phyloP scores from a whole-genome alignment of 2,329 filamentous ascomycete genomes.

The Fusarium buharicum region DNA sequence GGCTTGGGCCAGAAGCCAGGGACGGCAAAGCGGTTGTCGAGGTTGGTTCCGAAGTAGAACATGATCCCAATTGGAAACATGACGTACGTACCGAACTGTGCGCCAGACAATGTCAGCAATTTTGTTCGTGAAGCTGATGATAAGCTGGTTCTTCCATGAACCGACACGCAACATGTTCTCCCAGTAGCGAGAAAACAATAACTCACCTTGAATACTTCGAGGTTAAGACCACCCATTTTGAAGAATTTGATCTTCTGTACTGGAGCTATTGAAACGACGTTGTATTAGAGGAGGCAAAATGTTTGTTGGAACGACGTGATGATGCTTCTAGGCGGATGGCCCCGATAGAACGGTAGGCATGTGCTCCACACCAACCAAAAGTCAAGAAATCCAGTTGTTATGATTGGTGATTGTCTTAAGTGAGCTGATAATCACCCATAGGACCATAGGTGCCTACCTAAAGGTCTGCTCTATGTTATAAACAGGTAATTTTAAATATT shows the following conservation, averaged over 20 bases:
- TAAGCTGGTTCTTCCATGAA: background rate
- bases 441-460: too few relatives aligned
- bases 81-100: constrained; percentile 96
- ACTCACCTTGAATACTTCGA: constrained; percentile 92
- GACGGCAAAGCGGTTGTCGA: constrained; percentile 89
- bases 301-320: constrained; percentile 28
- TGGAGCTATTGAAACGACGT: constrained; percentile 16
- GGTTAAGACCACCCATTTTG: constrained; percentile 80
- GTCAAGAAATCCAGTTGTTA: constrained; percentile 6
- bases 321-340: constrained; percentile 35
- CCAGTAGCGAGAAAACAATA: background rate
- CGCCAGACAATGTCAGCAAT: constrained; percentile 11
- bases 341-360: constrained; percentile 38
- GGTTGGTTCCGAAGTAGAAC: constrained; percentile 99
- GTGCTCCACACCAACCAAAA: constrained; percentile 19
- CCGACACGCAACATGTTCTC: background rate
- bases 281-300: constrained; percentile 32
- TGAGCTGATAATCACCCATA: constrained; percentile 8
- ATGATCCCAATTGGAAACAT: constrained; percentile 99
- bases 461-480: background rate
- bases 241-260: constrained; percentile 10
- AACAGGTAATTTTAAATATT: too few relatives aligned
- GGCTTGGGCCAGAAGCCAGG: constrained; percentile 93
- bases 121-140: background rate
- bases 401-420: constrained; percentile 30